Percentiles rank a stretch among this genome's conserved stretches.
These are phyloP conservation scores for Epichloe bromicola DNA, from an alignment of 2,329 filamentous ascomycete species.

Conservation along the genomic window DNA sequence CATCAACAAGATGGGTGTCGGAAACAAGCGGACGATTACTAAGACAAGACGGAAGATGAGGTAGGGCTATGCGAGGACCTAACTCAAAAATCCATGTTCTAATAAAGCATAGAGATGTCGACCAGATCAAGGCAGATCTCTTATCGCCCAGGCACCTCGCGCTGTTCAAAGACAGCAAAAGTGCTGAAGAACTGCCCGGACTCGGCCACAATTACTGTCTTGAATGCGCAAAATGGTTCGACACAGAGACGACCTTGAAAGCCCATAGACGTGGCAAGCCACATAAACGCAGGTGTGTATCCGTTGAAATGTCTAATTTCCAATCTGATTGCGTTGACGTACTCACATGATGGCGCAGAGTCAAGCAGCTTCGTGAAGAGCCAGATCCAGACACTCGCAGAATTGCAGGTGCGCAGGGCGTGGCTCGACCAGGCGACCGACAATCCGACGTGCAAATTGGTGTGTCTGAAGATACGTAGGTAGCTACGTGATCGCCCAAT, in stretches of 20 bases:
- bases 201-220: slow-evolving; percentile 79
- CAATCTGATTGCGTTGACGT: neutral
- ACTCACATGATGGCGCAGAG: slow-evolving; percentile 31
- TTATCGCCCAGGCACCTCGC: slow-evolving; percentile 65
- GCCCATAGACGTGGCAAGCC: slow-evolving; percentile 77
- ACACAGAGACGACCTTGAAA: slow-evolving; percentile 63
- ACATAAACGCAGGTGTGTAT: slow-evolving; percentile 64
- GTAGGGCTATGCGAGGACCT: slow-evolving; percentile 25
- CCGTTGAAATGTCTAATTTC: neutral
- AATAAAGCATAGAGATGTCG: slow-evolving; percentile 60
- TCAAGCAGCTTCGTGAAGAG: slow-evolving; percentile 71
- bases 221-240: slow-evolving; percentile 94
- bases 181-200: slow-evolving; percentile 74
- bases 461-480: neutral
- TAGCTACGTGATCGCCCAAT: neutral
- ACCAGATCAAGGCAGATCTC: slow-evolving; percentile 81
- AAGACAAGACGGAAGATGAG: slow-evolving; percentile 64
- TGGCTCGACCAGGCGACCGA: slow-evolving; percentile 55
- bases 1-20: slow-evolving; percentile 46
- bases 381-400: slow-evolving; percentile 80
- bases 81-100: neutral
- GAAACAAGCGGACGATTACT: slow-evolving; percentile 51
- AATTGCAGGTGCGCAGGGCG: slow-evolving; percentile 69
- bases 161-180: slow-evolving; percentile 66
- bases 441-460: neutral